Percentiles rank a stretch among this genome's conserved stretches.
phyloP scores from a whole-genome alignment of 805 yeast species.

The Blastobotrys terrestris region DNA sequence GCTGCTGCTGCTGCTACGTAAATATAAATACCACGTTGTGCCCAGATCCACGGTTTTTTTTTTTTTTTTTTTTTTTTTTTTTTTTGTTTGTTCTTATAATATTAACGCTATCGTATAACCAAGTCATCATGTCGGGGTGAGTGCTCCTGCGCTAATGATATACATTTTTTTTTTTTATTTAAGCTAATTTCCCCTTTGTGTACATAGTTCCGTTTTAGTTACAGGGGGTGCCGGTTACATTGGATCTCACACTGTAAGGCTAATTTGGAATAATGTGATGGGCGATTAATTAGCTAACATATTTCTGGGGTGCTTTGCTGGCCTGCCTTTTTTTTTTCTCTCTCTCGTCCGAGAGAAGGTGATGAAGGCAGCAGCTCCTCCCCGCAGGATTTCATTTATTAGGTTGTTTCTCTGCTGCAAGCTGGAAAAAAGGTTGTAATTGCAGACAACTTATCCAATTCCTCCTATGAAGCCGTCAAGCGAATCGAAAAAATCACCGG shows the following conservation, averaged over 20 bases:
- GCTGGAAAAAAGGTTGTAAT: slow-evolving; percentile 66
- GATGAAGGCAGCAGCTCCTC: too few species aligned
- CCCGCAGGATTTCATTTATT: too few species aligned
- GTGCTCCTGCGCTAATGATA: too few species aligned
- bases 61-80: neutral
- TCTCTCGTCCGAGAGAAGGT: too few species aligned
- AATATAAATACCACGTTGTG: neutral
- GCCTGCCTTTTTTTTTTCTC: too few species aligned
- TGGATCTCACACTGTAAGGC: slow-evolving; percentile 72
- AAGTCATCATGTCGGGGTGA: neutral
- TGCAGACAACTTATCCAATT: slow-evolving; percentile 62
- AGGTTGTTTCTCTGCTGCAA: slow-evolving; percentile 48
- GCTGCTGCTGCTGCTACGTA: too few species aligned
- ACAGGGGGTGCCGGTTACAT: slow-evolving; percentile 88
- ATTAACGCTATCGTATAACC: too few species aligned
- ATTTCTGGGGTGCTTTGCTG: too few species aligned
- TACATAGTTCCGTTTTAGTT: slow-evolving; percentile 42
- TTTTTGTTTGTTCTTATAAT: neutral
- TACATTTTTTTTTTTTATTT: too few species aligned
- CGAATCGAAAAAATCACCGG: slow-evolving; percentile 52
- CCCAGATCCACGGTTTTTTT: neutral
- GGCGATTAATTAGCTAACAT: too few species aligned
- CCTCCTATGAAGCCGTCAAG: slow-evolving; percentile 59
- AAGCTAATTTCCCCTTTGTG: too few species aligned
- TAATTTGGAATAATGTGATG: too few species aligned